phyloP scores from a whole-genome alignment of 1,284 basidiomycete genomes.

The Inonotus hispidus region DNA sequence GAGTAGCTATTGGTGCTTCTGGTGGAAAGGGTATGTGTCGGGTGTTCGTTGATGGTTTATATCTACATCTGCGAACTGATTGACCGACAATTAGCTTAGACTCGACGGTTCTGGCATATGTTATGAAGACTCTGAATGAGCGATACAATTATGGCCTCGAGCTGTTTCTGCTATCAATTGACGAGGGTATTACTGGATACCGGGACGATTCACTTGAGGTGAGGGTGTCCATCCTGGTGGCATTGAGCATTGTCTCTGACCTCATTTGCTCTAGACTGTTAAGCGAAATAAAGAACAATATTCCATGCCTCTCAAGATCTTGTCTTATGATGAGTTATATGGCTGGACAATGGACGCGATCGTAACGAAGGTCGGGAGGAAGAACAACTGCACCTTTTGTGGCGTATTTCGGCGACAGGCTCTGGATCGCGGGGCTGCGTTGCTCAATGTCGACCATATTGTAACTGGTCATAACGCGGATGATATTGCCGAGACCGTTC shows the following conservation, averaged over 20 bases:
- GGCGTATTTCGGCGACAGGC: constrained; percentile 97
- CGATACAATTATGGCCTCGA: constrained; percentile 91
- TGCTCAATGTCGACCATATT: constrained; percentile 92
- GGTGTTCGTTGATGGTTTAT: background rate
- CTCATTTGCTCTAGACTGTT: constrained; percentile 66
- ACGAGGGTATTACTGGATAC: constrained; percentile 98
- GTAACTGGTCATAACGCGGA: constrained; percentile 99
- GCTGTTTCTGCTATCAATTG: constrained; percentile 92
- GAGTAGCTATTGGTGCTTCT: constrained; percentile 95
- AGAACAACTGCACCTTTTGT: constrained; percentile 99
- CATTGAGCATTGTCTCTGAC: background rate
- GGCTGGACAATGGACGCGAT: constrained; percentile 99
- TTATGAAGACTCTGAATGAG: constrained; percentile 94
- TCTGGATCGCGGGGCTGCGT: constrained; percentile 88
- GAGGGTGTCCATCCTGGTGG: constrained; percentile 21
- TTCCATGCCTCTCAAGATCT: constrained; percentile 90
- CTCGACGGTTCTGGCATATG: constrained; percentile 95
- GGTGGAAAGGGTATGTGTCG: constrained; percentile 83
- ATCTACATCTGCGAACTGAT: background rate
- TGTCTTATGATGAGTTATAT: constrained; percentile 94
- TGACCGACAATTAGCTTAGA: constrained; percentile 45
- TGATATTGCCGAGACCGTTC: constrained; percentile 96
- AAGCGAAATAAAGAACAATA: constrained; percentile 97
- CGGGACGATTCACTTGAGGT: constrained; percentile 96
- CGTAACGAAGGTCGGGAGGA: constrained; percentile 89